Evolutionary conservation across 1,284 basidiomycete species (phyloP), one percentile per base, ranked within the genome.

Genomic region (Exsudoporus floridanus): DNA sequence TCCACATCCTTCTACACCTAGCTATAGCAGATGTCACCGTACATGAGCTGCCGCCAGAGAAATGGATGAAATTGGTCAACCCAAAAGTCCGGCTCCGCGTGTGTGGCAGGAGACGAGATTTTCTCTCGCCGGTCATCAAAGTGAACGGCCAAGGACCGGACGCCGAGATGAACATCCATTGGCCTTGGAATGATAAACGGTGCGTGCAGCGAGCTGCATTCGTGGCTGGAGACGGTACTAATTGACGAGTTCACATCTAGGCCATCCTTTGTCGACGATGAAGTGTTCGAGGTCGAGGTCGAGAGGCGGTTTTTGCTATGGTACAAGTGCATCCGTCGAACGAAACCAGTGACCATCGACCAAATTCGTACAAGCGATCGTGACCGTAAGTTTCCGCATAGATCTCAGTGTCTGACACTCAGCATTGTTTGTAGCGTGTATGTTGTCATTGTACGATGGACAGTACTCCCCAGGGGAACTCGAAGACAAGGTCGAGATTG

Each of bases 281-380:
- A 60, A 19, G 4, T 1, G 19, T 50, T 50, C 27, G 46, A 63
- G 34, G 31, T 63, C 23, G 1, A 31, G 0, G 9, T 63, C 28
- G 39, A 51, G 43, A 58, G 42, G 34, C 45, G 46, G 12, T 58
- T 50, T 35, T 31, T 60, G 46, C 31, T 58, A 12, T 4, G 54
- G 27, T 62, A 54, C 25, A 47, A 43, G 30, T 33, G 54, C 12
- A 62, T 60, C 47, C 18, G 19, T 36, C 54, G 58, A 42, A 60
- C 60, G 2, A 46, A 19, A 28, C 2, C 19, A 12, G 33, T 34
- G 44, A 42, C 49, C 16, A 27, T 48, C 34, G 13, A 34, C 7
- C 18, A 42, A 35, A 18, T 43, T 31, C 47, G 21, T 19, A 12
- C 23, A 14, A 13, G 7, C 18, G 28, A 33, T 18, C 31, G n/a